Percentiles rank a stretch among this genome's conserved stretches.
Evolutionary conservation across 768 basidiomycete species (phyloP).

Genomic region (Auriscalpium vulgare): DNA sequence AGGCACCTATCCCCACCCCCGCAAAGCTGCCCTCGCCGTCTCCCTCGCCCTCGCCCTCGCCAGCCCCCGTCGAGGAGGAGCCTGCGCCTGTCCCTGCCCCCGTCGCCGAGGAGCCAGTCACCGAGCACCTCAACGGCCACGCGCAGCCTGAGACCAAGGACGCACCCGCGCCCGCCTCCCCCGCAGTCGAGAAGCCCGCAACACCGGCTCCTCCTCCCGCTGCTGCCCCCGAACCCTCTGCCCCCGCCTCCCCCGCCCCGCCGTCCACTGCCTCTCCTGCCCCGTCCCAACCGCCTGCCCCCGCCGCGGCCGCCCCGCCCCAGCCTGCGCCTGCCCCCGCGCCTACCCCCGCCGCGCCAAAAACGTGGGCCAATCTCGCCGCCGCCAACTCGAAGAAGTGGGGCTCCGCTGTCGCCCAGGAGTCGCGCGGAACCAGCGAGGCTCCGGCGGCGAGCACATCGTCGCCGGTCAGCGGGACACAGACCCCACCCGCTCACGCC

Average conservation of each 20-base stretch:
- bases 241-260: conserved; percentile 22
- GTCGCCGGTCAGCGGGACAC: conserved; percentile 33
- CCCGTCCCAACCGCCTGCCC: conserved; percentile 8
- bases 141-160: conserved; percentile 33
- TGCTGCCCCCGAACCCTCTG: conserved; percentile 20
- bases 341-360: conserved; percentile 42
- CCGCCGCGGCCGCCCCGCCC: conserved; percentile 16
- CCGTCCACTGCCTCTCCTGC: conserved; percentile 21
- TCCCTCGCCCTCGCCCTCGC: conserved; percentile 35
- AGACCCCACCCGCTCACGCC: conserved; percentile 26
- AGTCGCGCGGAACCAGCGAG: conserved; percentile 71
- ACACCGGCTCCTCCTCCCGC: conserved; percentile 25
- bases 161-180: conserved; percentile 20
- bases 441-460: conserved; percentile 37
- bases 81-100: conserved; percentile 32
- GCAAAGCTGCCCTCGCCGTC: conserved; percentile 29
- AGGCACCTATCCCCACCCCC: conserved; percentile 23
- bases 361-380: conserved; percentile 90
- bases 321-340: conserved; percentile 25
- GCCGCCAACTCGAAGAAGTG: conserved; percentile 78
- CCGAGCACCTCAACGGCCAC: conserved; percentile 19
- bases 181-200: conserved; percentile 24
- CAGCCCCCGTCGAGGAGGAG: conserved; percentile 23
- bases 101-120: conserved; percentile 23
- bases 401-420: conserved; percentile 74